Base-by-base conservation (phyloP, 2,329 filamentous ascomycete genomes). In the Aspergillus eucalypticola region DNA sequence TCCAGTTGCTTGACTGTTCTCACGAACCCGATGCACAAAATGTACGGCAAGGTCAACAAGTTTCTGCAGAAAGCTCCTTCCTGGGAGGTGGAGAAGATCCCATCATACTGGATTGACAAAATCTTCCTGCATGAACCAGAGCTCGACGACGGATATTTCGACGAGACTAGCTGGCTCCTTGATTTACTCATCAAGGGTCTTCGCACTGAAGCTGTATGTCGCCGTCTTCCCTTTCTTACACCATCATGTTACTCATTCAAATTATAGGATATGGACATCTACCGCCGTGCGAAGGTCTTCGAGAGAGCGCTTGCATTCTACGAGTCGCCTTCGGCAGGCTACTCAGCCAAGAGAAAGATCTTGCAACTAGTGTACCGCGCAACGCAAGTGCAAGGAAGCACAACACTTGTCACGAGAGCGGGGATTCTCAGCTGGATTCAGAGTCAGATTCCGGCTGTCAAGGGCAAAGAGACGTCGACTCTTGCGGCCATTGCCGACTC, bases 21-120 rank as follows among this genome's bases (percentile, higher is more conserved):
- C 49, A 84, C 83, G 21, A 88, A 91, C 62, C 94, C 94, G 0
- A 82, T 92, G 15, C 91, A 96, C 71, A 86, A 86, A 61, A 84
- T 97, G 39, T 98, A 96, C 73, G 86, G 87, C 60, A 96, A 96
- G 73, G 80, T 95, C 76, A 96, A 96, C 78, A 82, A 83, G 5
- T 97, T 93, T 73, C 84, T 98, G 38, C 91, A 91, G 21, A 87
- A 87, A 54, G 85, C 87, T 0, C 93, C 94, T 0, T 76, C 82
- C 23, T 98, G 94, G 94, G 83, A 88, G 11, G 71, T 82, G 10
- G 75, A 75, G 27, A 83, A 83, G 49, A 73, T 88, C 5, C 80
- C 84, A 0, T 80, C 81, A 1, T 85, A 86, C 70, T 87, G 85
- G 80, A 77, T 88, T 17, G 86, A 90, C 60, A 88, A 86, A 70